phyloP scores from a whole-genome alignment of 2,329 filamentous ascomycete genomes.

The Penicillium freii region DNA sequence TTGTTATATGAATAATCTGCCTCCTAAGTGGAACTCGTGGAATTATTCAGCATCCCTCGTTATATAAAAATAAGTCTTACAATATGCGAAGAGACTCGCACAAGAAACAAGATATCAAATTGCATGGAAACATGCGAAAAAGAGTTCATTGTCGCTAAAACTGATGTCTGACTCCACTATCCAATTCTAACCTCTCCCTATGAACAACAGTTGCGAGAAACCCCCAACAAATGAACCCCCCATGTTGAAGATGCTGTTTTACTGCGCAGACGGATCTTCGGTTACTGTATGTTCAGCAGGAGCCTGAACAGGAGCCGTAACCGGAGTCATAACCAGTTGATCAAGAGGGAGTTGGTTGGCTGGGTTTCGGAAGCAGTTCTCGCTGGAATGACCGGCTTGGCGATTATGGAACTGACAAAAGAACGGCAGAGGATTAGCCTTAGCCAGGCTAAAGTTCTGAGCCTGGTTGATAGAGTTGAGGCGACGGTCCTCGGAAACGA shows the following conservation, averaged over 20 bases:
- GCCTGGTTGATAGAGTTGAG: not conserved
- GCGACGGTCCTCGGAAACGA: not conserved
- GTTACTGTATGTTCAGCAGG: not conserved
- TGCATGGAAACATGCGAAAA: not conserved
- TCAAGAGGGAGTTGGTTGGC: not conserved
- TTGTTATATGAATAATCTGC: not conserved
- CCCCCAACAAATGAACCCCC: not conserved
- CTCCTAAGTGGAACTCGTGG: not conserved
- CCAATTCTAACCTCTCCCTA: not conserved
- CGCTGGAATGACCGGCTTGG: not conserved
- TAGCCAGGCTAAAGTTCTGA: not conserved
- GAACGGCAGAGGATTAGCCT: not conserved
- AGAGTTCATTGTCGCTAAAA: not conserved
- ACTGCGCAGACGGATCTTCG: not conserved
- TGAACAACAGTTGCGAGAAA: not conserved
- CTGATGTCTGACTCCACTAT: not conserved
- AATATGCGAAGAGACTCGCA: fast-evolving
- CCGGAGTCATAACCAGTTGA: not conserved
- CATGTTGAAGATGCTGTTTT: not conserved
- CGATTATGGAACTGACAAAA: not conserved
- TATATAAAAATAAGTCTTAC: not conserved
- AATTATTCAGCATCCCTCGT: not conserved
- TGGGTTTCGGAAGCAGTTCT: not conserved
- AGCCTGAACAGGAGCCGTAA: not conserved
- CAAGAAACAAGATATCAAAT: not conserved